Percentiles rank a stretch among this genome's conserved stretches.
phyloP scores from a whole-genome alignment of 805 yeast species.

The Debaryomyces prosopidis region DNA sequence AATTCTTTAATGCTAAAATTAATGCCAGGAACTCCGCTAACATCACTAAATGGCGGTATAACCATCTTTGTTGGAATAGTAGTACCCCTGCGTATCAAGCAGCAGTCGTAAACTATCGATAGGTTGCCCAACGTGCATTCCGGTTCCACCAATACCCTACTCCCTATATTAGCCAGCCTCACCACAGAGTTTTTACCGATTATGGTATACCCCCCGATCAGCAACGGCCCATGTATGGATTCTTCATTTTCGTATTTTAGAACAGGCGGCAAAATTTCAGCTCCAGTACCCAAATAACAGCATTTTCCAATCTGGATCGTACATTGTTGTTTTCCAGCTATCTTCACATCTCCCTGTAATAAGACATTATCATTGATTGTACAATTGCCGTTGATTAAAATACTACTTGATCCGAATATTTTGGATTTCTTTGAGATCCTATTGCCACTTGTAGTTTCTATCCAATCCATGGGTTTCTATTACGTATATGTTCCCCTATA shows the following conservation, averaged over 20 bases:
- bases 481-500: neutral
- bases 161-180: conserved; percentile 44
- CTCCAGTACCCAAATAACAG: conserved; percentile 35
- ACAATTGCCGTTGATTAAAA: conserved; percentile 48
- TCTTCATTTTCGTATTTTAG: conserved; percentile 6
- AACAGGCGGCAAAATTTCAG: conserved; percentile 26
- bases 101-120: conserved; percentile 52
- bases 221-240: conserved; percentile 23
- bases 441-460: conserved; percentile 54
- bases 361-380: conserved; percentile 40
- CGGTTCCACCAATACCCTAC: conserved; percentile 47
- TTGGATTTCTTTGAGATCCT: conserved; percentile 45
- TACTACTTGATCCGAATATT: conserved; percentile 44
- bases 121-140: conserved; percentile 37
- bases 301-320: conserved; percentile 48
- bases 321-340: conserved; percentile 14
- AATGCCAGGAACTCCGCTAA: conserved; percentile 40
- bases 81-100: conserved; percentile 43
- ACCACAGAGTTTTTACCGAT: conserved; percentile 38
- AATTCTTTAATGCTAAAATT: conserved; percentile 25
- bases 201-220: conserved; percentile 48
- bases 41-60: conserved; percentile 55
- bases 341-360: conserved; percentile 33
- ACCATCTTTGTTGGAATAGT: conserved; percentile 42
- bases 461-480: conserved; percentile 26